Percentiles rank a stretch among this genome's conserved stretches.
phyloP scores from a whole-genome alignment of 1,284 basidiomycete genomes.

The Leccinum ambiguum region DNA sequence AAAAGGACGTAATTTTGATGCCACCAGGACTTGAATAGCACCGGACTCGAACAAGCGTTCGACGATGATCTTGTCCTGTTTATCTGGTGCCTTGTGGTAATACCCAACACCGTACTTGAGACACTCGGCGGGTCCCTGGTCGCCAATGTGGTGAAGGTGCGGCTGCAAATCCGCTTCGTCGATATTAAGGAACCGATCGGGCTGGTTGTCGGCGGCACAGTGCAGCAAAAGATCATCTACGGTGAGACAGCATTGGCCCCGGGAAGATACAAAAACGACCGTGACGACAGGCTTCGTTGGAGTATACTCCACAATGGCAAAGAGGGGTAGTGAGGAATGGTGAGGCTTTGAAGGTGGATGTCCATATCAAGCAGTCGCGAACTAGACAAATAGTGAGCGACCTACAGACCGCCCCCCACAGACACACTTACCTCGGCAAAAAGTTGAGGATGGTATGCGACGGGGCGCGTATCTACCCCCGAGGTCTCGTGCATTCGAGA shows the following conservation, averaged over 20 bases:
- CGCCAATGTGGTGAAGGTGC: slow-evolving; percentile 85
- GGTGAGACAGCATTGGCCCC: slow-evolving; percentile 91
- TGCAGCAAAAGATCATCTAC: slow-evolving; percentile 93
- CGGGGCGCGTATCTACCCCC: slow-evolving; percentile 33
- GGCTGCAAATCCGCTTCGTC: slow-evolving; percentile 83
- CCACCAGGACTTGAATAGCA: slow-evolving; percentile 82
- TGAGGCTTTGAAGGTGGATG: slow-evolving; percentile 95
- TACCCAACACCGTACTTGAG: slow-evolving; percentile 92
- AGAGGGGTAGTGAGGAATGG: slow-evolving; percentile 95
- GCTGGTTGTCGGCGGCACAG: slow-evolving; percentile 85
- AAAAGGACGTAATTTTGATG: slow-evolving; percentile 69
- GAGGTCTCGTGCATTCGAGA: too few species aligned
- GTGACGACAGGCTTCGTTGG: slow-evolving; percentile 71
- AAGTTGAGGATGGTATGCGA: slow-evolving; percentile 98
- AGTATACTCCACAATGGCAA: slow-evolving; percentile 86
- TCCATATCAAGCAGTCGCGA: slow-evolving; percentile 93
- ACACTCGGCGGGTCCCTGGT: slow-evolving; percentile 60
- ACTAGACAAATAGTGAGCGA: slow-evolving; percentile 38
- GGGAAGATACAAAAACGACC: slow-evolving; percentile 91
- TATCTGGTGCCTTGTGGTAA: slow-evolving; percentile 93
- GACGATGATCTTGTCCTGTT: slow-evolving; percentile 92
- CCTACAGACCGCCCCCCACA: slow-evolving; percentile 38
- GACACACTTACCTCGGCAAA: slow-evolving; percentile 67
- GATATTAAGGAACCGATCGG: slow-evolving; percentile 89
- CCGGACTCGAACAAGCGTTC: slow-evolving; percentile 90